Evolutionary conservation across 2,329 filamentous ascomycete genomes (phyloP), one percentile per base, ranked within the genome.

Genomic region (Penicillium sumatraense): DNA sequence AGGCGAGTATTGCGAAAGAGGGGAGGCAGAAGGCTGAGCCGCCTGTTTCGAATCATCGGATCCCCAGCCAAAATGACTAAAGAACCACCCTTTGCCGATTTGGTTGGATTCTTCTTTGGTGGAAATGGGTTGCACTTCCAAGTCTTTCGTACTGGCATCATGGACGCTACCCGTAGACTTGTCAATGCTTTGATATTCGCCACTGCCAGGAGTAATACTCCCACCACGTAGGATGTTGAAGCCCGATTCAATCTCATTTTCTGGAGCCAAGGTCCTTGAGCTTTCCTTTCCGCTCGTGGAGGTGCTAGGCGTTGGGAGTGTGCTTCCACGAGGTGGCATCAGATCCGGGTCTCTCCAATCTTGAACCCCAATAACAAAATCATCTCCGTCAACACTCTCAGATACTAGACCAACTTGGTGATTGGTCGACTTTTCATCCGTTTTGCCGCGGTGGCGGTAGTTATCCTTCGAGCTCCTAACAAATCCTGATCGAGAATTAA

Each of bases 341-440:
- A 91, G 76, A 69, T 91, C 89, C 5, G 89, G 88, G 70, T 95
- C 90, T 62, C 90, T 84, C 90, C 90, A 93, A 69, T 95, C 90
- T 62, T 95, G 89, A 11, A 92, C 86, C n/a, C 90, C 90, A 65
- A 93, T 93, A 41, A 89, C 82, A 69, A 93, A 93, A 53, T 82
- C 84, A 69, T 91, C 88, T 44, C 78, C 70, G 60, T 76, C 75
- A 10, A 63, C 54, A 36, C 63, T 64, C 18, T 64, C 62, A n/a
- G 69, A 59, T 8, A 64, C 57, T 27, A 64, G 58, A 7, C 64
- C 67, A 2, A 65, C 49, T 7, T 67, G 63, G 23, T 66, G 66
- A 16, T 58, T 55, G 23, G 59, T 53, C 14, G 50, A 21, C n/a
- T 35, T 54, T 24, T 51, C 46, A 9, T 54, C 57, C 1, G 33